Base-by-base conservation (phyloP, 352 stramenopile species). In the Phytophthora crassamura region DNA sequence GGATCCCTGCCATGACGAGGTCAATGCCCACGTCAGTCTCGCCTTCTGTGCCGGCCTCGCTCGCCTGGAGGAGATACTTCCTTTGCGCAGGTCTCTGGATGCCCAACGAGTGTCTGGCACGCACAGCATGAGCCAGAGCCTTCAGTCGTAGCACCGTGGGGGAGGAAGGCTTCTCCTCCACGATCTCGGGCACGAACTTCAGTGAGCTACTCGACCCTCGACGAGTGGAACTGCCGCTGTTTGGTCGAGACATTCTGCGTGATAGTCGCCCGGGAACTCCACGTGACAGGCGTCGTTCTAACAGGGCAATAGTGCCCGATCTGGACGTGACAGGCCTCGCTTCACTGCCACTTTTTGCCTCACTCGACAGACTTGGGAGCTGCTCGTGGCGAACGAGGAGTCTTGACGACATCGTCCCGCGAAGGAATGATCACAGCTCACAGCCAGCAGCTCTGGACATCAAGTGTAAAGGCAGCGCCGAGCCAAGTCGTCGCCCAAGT, bases 81-180 rank as follows among this genome's bases (percentile, higher is more conserved):
- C 54, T 34, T 32, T 67, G 42, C 22, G 61, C 54, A 45, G 67
- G 61, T 25, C 43, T 50, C 16, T 80, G 61, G 1, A 74, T 74
- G 3, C 78, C 80, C 3, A 92, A 66, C 10, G 67, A 71, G 25
- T 90, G 81, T 14, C 69, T 78, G 5, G 84, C 84, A 7, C 80
- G 75, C 5, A 92, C 74, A 2, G 78, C 82, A 18, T 76, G 79
- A 0, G 80, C 81, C 1, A 92, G 52, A 9, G 84, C 80, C 22
- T 61, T 62, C 12, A 92, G 60, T 0, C 80, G 59, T 34, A 74
- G 48, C 1, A 74, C 78, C 2, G 80, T 90, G 0, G 63, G 56
- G 0, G 84, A 91, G 2, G 78, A 61, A 22, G 49, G 38, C 14
- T 69, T 75, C 0, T 53, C 14, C 1, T 42, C 47, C 0, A 40